Percentiles rank a stretch among this genome's conserved stretches.
phyloP scores from a whole-genome alignment of 371 early-diverging fungal species.

The Circinella umbellata region DNA sequence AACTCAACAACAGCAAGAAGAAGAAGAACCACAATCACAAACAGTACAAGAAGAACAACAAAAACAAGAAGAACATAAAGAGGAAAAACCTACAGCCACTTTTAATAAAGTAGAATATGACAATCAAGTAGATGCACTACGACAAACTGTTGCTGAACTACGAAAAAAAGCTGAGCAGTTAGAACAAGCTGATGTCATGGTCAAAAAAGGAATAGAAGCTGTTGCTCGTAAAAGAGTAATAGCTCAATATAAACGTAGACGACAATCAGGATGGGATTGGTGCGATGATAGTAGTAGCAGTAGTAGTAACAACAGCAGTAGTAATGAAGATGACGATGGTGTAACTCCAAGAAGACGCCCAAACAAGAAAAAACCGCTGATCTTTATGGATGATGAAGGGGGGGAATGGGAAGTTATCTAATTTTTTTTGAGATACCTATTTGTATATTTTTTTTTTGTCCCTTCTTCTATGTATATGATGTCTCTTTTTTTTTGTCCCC shows the following conservation, averaged over 20 bases:
- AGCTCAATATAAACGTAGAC: slow-evolving; percentile 27
- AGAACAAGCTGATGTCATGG: slow-evolving; percentile 46
- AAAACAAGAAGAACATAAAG: neutral
- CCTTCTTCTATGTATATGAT: neutral
- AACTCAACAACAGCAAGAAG: slow-evolving; percentile 1
- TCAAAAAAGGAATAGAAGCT: slow-evolving; percentile 45
- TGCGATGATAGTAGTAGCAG: slow-evolving; percentile 10
- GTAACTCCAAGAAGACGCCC: neutral
- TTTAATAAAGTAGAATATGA: slow-evolving; percentile 9
- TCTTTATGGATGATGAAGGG: slow-evolving; percentile 4
- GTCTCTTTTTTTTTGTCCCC: neutral
- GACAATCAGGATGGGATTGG: slow-evolving; percentile 31
- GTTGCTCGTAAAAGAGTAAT: slow-evolving; percentile 42
- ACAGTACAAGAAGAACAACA: neutral
- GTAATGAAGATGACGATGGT: neutral
- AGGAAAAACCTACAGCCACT: neutral
- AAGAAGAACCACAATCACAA: neutral
- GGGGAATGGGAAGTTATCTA: slow-evolving; percentile 2
- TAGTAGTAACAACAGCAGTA: neutral
- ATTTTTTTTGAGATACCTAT: neutral
- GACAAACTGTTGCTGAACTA: slow-evolving; percentile 39
- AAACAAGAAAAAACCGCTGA: slow-evolving; percentile 7
- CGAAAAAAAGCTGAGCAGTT: slow-evolving; percentile 41
- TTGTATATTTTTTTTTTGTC: neutral
- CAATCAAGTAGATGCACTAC: slow-evolving; percentile 29